phyloP scores from a whole-genome alignment of 1,139 yeast species.

The Magnusiomyces paraingens region DNA sequence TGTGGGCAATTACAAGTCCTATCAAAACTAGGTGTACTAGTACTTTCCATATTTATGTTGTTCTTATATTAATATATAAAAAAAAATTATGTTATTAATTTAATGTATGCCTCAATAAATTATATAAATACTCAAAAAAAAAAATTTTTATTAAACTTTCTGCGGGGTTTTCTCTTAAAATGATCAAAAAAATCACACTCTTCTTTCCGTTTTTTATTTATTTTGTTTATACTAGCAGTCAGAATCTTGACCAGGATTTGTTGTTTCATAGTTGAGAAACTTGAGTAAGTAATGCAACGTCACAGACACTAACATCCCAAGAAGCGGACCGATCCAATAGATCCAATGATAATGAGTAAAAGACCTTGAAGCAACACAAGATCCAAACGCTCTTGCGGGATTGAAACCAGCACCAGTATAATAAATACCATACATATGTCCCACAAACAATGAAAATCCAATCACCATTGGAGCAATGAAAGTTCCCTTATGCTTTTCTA shows the following conservation, averaged over 20 bases:
- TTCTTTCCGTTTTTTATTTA: background rate
- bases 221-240: constrained; percentile 25
- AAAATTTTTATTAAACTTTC: no score
- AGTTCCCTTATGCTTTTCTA: constrained; percentile 72
- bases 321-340: constrained; percentile 81
- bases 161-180: no score
- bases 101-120: no score
- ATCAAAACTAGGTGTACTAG: no score
- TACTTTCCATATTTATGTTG: no score
- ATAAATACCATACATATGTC: constrained; percentile 74
- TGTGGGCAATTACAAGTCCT: no score
- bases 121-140: no score
- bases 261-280: constrained; percentile 60
- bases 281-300: constrained; percentile 63
- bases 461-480: constrained; percentile 77
- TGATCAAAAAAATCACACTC: background rate
- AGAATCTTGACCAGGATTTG: constrained; percentile 65
- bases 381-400: constrained; percentile 89
- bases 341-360: constrained; percentile 89
- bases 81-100: no score
- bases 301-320: constrained; percentile 64
- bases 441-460: constrained; percentile 76
- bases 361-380: constrained; percentile 60
- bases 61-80: no score
- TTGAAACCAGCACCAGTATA: constrained; percentile 90